Conservation (phyloP, 2,329 filamentous ascomycete species). For the Chaetomium strumarium region DNA sequence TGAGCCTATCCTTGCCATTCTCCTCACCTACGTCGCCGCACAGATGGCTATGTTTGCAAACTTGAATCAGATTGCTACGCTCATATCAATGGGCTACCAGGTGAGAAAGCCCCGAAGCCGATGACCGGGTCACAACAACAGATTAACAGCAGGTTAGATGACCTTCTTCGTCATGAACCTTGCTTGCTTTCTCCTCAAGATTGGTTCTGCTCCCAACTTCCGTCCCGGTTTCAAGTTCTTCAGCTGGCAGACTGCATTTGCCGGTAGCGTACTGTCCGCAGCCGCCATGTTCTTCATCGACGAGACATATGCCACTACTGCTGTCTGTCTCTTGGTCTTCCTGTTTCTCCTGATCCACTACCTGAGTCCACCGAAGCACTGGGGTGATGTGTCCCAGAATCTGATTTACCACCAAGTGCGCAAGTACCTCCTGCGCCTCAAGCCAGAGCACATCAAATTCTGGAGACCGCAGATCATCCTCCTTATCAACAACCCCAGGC, state of each 20-base stretch:
- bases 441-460: conserved; percentile 87
- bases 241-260: conserved; percentile 73
- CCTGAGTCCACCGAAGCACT: conserved; percentile 75
- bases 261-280: conserved; percentile 69
- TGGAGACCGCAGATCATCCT: conserved; percentile 86
- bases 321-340: conserved; percentile 66
- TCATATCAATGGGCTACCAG: conserved; percentile 86
- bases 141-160: conserved; percentile 48
- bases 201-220: conserved; percentile 84
- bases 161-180: conserved; percentile 86
- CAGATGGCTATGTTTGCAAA: conserved; percentile 77
- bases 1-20: conserved; percentile 69
- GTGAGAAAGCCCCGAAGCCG: conserved; percentile 30
- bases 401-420: conserved; percentile 81
- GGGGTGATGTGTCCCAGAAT: conserved; percentile 86
- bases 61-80: conserved; percentile 81
- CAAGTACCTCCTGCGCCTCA: conserved; percentile 78
- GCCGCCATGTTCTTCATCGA: conserved; percentile 88
- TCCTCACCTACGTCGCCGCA: conserved; percentile 68
- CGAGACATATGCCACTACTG: conserved; percentile 69
- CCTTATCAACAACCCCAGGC: conserved; percentile 75
- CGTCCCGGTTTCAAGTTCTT: conserved; percentile 85
- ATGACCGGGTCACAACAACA: conserved; percentile 1
- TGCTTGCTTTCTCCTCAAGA: conserved; percentile 79
- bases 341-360: conserved; percentile 84